phyloP scores from a whole-genome alignment of 768 basidiomycete species.

The Rhodotorula sphaerocarpa region DNA sequence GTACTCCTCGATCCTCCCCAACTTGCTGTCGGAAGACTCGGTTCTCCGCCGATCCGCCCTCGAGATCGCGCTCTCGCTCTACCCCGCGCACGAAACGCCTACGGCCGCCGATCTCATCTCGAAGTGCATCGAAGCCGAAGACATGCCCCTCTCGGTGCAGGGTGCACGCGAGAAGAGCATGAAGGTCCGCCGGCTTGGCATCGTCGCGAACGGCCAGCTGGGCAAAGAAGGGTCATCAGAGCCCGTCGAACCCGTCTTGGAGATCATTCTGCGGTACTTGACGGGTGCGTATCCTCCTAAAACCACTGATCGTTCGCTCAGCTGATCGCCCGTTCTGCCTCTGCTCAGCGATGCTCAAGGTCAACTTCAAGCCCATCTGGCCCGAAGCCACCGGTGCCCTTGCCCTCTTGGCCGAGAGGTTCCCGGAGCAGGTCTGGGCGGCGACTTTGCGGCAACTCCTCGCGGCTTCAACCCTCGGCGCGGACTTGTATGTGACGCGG shows the following conservation, averaged over 20 bases:
- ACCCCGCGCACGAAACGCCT: constrained; percentile 52
- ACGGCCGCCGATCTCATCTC: constrained; percentile 46
- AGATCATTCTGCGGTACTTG: constrained; percentile 63
- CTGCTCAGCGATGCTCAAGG: constrained; percentile 70
- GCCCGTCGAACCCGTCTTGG: constrained; percentile 52
- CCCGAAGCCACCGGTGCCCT: constrained; percentile 54
- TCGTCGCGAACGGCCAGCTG: constrained; percentile 44
- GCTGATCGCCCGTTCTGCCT: not conserved
- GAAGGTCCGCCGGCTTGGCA: constrained; percentile 62
- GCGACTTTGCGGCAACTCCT: constrained; percentile 42
- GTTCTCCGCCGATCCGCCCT: constrained; percentile 58
- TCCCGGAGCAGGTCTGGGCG: constrained; percentile 38
- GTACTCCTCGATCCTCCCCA: constrained; percentile 51
- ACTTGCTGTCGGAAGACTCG: constrained; percentile 66
- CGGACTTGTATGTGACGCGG: constrained; percentile 30
- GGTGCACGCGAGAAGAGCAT: constrained; percentile 78
- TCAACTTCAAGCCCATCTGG: constrained; percentile 86
- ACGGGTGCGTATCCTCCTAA: constrained; percentile 50
- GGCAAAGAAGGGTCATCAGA: constrained; percentile 46
- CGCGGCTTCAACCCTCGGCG: constrained; percentile 23
- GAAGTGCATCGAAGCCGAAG: constrained; percentile 66
- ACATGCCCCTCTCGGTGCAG: constrained; percentile 64
- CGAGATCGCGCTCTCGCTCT: constrained; percentile 47
- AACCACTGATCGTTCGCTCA: not conserved
- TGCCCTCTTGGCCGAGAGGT: constrained; percentile 22